These are phyloP conservation scores for Candida ipomoeae DNA, from an alignment of 805 yeast species.

Conservation along the genomic window DNA sequence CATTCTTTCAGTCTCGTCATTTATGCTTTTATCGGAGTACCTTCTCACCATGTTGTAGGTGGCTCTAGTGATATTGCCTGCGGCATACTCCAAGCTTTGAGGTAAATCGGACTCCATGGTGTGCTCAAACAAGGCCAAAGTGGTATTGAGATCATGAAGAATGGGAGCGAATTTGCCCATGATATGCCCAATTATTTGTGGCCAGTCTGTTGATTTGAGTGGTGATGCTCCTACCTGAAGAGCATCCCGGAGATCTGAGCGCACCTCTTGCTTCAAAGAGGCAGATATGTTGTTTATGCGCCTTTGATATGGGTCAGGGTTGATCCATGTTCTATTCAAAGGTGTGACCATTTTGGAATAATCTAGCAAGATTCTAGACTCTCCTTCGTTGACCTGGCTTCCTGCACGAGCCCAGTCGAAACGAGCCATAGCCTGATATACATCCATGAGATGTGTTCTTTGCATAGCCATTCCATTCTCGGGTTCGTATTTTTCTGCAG, in stretches of 20 bases:
- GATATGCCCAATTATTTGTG: slow-evolving; percentile 44
- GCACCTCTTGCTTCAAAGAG: slow-evolving; percentile 31
- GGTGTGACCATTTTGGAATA: slow-evolving; percentile 51
- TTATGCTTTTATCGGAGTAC: slow-evolving; percentile 26
- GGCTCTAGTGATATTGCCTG: slow-evolving; percentile 34
- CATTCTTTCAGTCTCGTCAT: slow-evolving; percentile 12
- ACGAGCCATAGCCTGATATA: slow-evolving; percentile 27
- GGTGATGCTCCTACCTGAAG: slow-evolving; percentile 28
- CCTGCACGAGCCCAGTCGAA: slow-evolving; percentile 49
- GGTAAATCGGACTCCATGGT: neutral
- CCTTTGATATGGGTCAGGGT: slow-evolving; percentile 46
- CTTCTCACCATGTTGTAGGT: slow-evolving; percentile 46
- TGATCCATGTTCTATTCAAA: slow-evolving; percentile 45
- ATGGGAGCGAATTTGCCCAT: slow-evolving; percentile 52
- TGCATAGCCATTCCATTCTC: slow-evolving; percentile 4
- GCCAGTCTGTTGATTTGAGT: slow-evolving; percentile 48
- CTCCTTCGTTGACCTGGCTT: slow-evolving; percentile 43
- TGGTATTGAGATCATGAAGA: slow-evolving; percentile 37
- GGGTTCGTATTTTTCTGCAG: slow-evolving; percentile 16
- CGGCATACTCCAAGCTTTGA: slow-evolving; percentile 10
- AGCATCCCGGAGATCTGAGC: slow-evolving; percentile 29
- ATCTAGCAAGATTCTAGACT: slow-evolving; percentile 47
- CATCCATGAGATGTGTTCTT: slow-evolving; percentile 20
- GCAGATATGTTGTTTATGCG: slow-evolving; percentile 34
- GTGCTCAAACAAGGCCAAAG: slow-evolving; percentile 21